Conservation (phyloP, 768 basidiomycete species). For the Mycena crocata region DNA sequence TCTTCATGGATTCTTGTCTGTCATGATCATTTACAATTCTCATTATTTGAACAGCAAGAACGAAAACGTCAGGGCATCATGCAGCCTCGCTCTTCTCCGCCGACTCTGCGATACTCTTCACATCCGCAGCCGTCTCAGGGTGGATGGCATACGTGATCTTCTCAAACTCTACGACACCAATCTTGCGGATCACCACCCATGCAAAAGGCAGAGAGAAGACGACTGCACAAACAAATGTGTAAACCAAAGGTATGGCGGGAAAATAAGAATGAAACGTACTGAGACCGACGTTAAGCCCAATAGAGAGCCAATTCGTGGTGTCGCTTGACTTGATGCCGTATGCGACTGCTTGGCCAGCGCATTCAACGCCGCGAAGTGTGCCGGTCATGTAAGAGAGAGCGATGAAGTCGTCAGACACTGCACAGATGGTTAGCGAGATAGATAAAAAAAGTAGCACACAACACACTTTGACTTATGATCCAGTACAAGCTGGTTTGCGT, state of each 20-base stretch:
- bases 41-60: neutral
- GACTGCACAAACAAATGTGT: conserved; percentile 30
- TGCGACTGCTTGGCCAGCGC: conserved; percentile 48
- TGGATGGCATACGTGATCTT: conserved; percentile 36
- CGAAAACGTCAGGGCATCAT: neutral
- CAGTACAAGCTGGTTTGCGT: conserved; percentile 48
- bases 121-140: neutral
- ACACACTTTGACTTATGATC: conserved; percentile 46
- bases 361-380: conserved; percentile 46
- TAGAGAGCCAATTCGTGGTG: conserved; percentile 48
- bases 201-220: conserved; percentile 46
- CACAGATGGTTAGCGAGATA: neutral
- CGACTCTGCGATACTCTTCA: conserved; percentile 15
- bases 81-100: conserved; percentile 12
- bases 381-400: conserved; percentile 49
- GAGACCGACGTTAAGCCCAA: conserved; percentile 47
- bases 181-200: conserved; percentile 45
- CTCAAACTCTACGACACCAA: conserved; percentile 43
- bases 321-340: conserved; percentile 48
- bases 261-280: conserved; percentile 35
- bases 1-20: too few species aligned
- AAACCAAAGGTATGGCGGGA: neutral
- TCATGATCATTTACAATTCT: too few species aligned
- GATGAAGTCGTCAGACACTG: conserved; percentile 50
- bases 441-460: neutral